Percentiles rank a stretch among this genome's conserved stretches.
phyloP scores from a whole-genome alignment of 306 rosid species.

The Canavalia ensiformis region DNA sequence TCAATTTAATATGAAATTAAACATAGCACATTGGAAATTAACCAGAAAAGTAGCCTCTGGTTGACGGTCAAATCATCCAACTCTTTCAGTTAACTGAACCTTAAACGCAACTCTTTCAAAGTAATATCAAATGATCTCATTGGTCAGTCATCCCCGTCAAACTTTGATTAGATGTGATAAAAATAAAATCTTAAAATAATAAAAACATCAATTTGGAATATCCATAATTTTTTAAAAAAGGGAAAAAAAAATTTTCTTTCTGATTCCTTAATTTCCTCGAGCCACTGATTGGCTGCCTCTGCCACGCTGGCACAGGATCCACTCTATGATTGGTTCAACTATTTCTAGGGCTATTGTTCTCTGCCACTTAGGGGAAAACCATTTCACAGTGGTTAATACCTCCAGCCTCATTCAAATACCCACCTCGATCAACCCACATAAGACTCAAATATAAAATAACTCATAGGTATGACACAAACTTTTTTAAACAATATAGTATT shows the following conservation, averaged over 20 bases:
- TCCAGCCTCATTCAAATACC: conserved; percentile 45
- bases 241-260: conserved; percentile 9
- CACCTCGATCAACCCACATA: conserved; percentile 53
- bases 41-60: neutral
- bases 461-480: neutral
- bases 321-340: conserved; percentile 73
- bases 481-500: neutral
- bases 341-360: conserved; percentile 43
- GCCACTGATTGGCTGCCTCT: conserved; percentile 76
- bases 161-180: conserved; percentile 54
- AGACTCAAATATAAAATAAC: conserved; percentile 5
- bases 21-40: conserved; percentile 7
- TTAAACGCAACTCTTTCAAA: conserved; percentile 57
- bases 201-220: neutral
- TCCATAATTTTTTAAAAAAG: too few species aligned
- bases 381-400: conserved; percentile 60
- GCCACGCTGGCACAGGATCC: conserved; percentile 70
- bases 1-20: conserved; percentile 26
- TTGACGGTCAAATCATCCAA: conserved; percentile 56
- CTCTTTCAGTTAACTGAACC: conserved; percentile 56
- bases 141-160: conserved; percentile 39
- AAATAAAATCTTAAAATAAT: conserved; percentile 48
- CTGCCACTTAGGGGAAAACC: conserved; percentile 47
- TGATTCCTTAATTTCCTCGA: conserved; percentile 97
- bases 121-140: conserved; percentile 40